A percentile compares a stretch with the other conserved stretches of the same genome.
Evolutionary conservation across 495 filamentous ascomycete genomes (phyloP).

Genomic region (Talaromyces trachyspermus): DNA sequence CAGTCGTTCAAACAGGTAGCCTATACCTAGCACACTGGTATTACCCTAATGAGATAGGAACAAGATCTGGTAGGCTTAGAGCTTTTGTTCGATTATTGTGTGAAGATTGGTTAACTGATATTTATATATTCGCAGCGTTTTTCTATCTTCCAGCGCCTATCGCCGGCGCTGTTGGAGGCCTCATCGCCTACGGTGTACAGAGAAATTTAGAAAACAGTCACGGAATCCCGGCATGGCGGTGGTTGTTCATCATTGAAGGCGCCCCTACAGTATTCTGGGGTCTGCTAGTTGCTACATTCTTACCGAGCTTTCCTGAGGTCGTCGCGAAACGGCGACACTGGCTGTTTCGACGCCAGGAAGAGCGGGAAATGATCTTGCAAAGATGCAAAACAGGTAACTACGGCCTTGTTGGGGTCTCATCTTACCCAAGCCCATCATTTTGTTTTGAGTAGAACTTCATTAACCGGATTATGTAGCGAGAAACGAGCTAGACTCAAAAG

Average conservation of each 20-base stretch:
- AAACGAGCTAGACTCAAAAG: neutral
- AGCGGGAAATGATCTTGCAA: neutral
- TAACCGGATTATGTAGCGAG: neutral
- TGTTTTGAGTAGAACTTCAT: neutral
- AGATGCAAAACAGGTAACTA: neutral
- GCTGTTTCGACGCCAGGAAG: neutral
- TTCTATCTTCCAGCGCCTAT: slow-evolving; percentile 38
- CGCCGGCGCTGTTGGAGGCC: slow-evolving; percentile 37
- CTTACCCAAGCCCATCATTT: neutral
- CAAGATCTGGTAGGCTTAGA: neutral
- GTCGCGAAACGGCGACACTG: neutral
- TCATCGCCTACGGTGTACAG: slow-evolving; percentile 36
- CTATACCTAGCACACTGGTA: slow-evolving; percentile 7
- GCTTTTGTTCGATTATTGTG: neutral
- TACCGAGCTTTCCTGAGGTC: neutral
- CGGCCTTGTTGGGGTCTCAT: too few relatives aligned
- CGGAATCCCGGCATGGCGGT: slow-evolving; percentile 38
- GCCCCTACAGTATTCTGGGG: slow-evolving; percentile 10
- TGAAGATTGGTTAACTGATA: neutral
- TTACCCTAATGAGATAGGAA: neutral
- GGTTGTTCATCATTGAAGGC: slow-evolving; percentile 33
- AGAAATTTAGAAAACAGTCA: slow-evolving; percentile 25
- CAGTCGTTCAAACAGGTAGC: slow-evolving; percentile 27
- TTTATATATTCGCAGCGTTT: neutral
- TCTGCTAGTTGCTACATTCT: neutral